phyloP scores from a whole-genome alignment of 108 stramenopile genomes.

The Cyclostephanos invisitatus region DNA sequence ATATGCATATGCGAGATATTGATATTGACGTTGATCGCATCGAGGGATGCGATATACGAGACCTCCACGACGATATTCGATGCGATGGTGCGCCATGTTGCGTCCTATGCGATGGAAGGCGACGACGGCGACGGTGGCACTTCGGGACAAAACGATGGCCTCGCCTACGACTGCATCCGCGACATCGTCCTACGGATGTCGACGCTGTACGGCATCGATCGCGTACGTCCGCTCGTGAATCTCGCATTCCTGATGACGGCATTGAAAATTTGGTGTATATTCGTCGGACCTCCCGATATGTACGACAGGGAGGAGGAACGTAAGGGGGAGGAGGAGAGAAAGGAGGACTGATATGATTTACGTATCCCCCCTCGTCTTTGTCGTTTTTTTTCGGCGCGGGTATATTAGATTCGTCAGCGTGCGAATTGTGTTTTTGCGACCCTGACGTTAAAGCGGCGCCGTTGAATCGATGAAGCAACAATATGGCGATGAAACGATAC shows the following conservation, averaged over 20 bases:
- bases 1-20: slow-evolving; percentile 69
- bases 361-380: too few relatives aligned
- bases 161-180: neutral
- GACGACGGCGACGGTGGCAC: too few relatives aligned
- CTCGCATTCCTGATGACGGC: slow-evolving; percentile 4
- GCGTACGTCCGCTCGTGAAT: slow-evolving; percentile 16
- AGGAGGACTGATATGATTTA: neutral
- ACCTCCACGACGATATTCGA: neutral
- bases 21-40: slow-evolving; percentile 32
- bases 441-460: too few relatives aligned
- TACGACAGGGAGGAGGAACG: slow-evolving; percentile 26
- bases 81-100: too few relatives aligned
- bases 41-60: slow-evolving; percentile 14
- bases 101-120: too few relatives aligned
- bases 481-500: too few relatives aligned
- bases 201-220: slow-evolving; percentile 6
- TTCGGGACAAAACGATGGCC: too few relatives aligned
- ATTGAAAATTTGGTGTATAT: slow-evolving; percentile 25
- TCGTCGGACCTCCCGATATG: slow-evolving; percentile 29
- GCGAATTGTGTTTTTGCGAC: too few relatives aligned
- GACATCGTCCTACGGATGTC: neutral
- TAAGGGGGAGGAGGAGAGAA: slow-evolving; percentile 7
- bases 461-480: too few relatives aligned
- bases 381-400: too few relatives aligned
- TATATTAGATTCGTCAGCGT: too few relatives aligned